These are phyloP conservation scores for Talaromyces sp. DNA, from an alignment of 2,329 filamentous ascomycete genomes.

Conservation along the genomic window DNA sequence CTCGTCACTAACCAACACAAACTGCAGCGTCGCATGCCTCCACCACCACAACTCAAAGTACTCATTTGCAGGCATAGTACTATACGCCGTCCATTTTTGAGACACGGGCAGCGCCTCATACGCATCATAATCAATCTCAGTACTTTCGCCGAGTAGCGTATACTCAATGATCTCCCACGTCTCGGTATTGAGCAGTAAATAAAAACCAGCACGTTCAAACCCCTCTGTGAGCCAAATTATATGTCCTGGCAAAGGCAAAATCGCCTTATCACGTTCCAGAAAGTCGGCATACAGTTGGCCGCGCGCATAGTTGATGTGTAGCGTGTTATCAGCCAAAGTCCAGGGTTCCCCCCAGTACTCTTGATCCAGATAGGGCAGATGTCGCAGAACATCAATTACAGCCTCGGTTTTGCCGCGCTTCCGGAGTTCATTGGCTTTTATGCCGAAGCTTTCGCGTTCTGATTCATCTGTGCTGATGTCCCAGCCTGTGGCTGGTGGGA, in stretches of 20 bases:
- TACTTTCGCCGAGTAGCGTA: slow-evolving; percentile 7
- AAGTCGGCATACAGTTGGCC: slow-evolving; percentile 5
- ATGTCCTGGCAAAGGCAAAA: slow-evolving; percentile 12
- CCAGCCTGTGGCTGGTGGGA: slow-evolving; percentile 9
- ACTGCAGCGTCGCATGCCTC: slow-evolving; percentile 8
- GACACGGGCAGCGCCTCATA: slow-evolving; percentile 1
- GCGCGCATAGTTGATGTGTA: slow-evolving; percentile 14
- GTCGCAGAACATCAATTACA: not conserved
- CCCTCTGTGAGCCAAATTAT: slow-evolving; percentile 15
- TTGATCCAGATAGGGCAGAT: slow-evolving; percentile 15
- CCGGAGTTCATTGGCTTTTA: not conserved
- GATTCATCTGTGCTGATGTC: not conserved
- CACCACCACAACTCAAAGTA: slow-evolving; percentile 15
- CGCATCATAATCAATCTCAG: not conserved
- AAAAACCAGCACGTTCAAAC: slow-evolving; percentile 10
- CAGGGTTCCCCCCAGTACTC: not conserved
- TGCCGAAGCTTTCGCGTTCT: not conserved
- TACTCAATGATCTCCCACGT: slow-evolving; percentile 18
- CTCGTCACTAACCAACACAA: not conserved
- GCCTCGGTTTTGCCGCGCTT: slow-evolving; percentile 10
- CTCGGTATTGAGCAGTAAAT: slow-evolving; percentile 11
- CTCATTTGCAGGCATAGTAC: slow-evolving; percentile 3
- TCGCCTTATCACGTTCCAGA: not conserved
- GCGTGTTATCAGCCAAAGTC: slow-evolving; percentile 11
- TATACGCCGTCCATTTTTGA: slow-evolving; percentile 8